These are phyloP conservation scores for Exophiala xenobiotica DNA, from an alignment of 2,329 filamentous ascomycete genomes.

Conservation along the genomic window DNA sequence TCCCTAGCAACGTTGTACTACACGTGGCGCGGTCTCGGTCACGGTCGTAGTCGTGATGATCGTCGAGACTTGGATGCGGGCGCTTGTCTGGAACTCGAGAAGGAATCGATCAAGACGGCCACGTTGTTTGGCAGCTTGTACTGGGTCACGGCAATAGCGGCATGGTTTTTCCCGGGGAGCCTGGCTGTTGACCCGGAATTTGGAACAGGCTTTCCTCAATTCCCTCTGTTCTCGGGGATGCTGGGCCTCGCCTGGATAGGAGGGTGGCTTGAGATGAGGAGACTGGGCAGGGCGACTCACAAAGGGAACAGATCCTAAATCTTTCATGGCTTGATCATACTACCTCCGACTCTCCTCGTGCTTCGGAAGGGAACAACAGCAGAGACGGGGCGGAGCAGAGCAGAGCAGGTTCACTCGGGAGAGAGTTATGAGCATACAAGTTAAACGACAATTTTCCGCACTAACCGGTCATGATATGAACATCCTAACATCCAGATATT, in stretches of 20 bases:
- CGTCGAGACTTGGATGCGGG: slow-evolving; percentile 18
- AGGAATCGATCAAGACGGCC: slow-evolving; percentile 20
- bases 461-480: too few relatives aligned
- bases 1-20: slow-evolving; percentile 41
- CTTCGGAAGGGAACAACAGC: too few relatives aligned
- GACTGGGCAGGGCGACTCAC: background rate
- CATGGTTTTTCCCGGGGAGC: slow-evolving; percentile 47
- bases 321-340: too few relatives aligned
- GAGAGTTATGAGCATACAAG: too few relatives aligned
- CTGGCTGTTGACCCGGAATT: slow-evolving; percentile 48
- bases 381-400: too few relatives aligned
- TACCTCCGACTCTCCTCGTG: too few relatives aligned
- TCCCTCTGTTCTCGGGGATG: slow-evolving; percentile 17
- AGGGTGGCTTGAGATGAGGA: background rate
- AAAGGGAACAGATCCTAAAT: background rate
- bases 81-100: background rate
- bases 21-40: slow-evolving; percentile 25
- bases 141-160: slow-evolving; percentile 44
- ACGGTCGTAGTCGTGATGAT: background rate
- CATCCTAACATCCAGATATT: too few relatives aligned
- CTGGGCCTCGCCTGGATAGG: background rate
- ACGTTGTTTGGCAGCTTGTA: slow-evolving; percentile 45
- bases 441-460: too few relatives aligned
- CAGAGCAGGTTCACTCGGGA: too few relatives aligned
- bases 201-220: slow-evolving; percentile 40